Base-by-base conservation (phyloP, 495 filamentous ascomycete genomes). In the Niebla homalea region DNA sequence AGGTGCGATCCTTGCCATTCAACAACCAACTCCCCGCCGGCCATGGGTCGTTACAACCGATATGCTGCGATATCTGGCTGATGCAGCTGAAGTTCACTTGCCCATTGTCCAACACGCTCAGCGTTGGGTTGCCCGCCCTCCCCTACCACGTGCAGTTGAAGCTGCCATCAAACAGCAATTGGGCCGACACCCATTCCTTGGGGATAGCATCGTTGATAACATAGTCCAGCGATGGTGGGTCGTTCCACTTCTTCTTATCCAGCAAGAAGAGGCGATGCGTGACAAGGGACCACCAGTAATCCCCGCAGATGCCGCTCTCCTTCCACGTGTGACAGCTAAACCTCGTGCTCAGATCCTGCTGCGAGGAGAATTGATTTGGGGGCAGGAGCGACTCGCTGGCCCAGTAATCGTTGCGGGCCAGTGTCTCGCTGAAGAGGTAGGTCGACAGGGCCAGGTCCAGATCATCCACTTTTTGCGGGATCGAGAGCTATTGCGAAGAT, bases 121-220 rank as follows among this genome's bases (percentile, higher is more conserved):
- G 48, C 32, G 36, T 36, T 7, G 43, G 16, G 8, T 18, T 42
- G 14, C 48, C 51, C 2, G 46, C 46, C 8, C 44, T 46, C 8
- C 53, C 50, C 42, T 57, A 21, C 36, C 35, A 18, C 20, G 57
- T 59, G 32, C 57, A 59, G 25, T 59, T 54, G 22, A 47, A 59
- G 8, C 32, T 49, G 0, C 57, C 57, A 23, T 59, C 57, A 25
- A 59, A 59, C 2, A 59, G 36, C 26, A 56, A 32, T 21, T 43
- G 19, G 16, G 54, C 36, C 1, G 41, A 35, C 1, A 48, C 47
- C 55, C 55, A 57, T 4, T 54, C 40, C 35, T 51, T 51, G 40
- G 21, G 3, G 10, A 48, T 39, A 5, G 49, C 50, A 20, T 52
- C 48, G 18, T 54, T 38, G 6, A 54, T 26, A 36, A 57, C 22